Evolutionary conservation across 176 grass and related monocot genomes (phyloP).

Genomic region (Panicum miliaceum): DNA sequence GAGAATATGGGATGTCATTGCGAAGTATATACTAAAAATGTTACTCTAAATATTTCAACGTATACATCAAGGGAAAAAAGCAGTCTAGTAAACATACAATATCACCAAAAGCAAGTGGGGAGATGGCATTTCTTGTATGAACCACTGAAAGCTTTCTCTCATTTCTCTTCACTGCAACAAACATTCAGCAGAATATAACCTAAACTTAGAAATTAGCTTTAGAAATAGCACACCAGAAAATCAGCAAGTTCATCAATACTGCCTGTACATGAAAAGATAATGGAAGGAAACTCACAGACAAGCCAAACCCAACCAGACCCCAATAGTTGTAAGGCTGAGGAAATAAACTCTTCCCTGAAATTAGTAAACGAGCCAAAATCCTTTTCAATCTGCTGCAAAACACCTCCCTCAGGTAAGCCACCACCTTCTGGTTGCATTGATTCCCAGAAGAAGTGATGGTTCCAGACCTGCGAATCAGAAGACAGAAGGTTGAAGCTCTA

Average conservation of each 20-base stretch:
- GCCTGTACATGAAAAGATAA: constrained; percentile 36
- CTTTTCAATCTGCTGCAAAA: constrained; percentile 87
- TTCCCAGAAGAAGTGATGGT: constrained; percentile 96
- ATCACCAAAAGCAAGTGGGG: constrained; percentile 81
- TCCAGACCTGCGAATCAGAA: constrained; percentile 69
- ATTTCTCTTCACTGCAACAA: constrained; percentile 62
- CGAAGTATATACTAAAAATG: constrained; percentile 23
- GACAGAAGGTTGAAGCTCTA: background rate
- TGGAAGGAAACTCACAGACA: constrained; percentile 59
- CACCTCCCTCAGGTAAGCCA: constrained; percentile 55
- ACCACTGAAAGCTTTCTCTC: constrained; percentile 72
- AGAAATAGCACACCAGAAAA: background rate
- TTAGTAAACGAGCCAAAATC: constrained; percentile 88
- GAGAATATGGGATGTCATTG: constrained; percentile 38
- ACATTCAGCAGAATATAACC: constrained; percentile 12
- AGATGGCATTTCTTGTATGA: constrained; percentile 84
- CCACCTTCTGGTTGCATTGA: constrained; percentile 93
- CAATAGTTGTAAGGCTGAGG: constrained; percentile 56
- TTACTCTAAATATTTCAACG: constrained; percentile 13
- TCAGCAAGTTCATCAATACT: background rate
- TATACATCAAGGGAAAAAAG: background rate
- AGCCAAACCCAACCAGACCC: constrained; percentile 96
- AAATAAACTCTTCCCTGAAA: constrained; percentile 83
- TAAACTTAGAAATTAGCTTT: constrained; percentile 4
- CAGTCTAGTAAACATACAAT: constrained; percentile 66